Evolutionary conservation across 768 basidiomycete species (phyloP).

Genomic region (Pleurotus citrinopileatus): DNA sequence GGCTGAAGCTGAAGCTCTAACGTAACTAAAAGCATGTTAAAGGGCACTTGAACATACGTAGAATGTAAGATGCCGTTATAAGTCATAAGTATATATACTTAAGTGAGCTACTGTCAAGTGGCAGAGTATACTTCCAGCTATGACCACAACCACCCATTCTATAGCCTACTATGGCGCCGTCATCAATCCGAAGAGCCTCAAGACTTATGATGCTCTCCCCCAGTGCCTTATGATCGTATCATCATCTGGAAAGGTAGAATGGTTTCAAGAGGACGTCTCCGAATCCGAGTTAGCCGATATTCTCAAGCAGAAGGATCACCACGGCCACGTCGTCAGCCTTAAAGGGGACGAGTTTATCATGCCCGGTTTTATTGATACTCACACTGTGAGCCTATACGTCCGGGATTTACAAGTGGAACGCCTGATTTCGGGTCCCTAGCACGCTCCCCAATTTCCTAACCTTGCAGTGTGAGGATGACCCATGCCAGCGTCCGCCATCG

Average conservation of each 20-base stretch:
- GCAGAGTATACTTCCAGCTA: background rate
- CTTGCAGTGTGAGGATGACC: background rate
- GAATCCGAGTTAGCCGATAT: background rate
- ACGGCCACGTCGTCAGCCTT: background rate
- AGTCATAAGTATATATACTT: background rate
- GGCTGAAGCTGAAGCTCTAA: background rate
- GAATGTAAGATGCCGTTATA: background rate
- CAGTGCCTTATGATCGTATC: constrained; percentile 54
- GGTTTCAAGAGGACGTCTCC: background rate
- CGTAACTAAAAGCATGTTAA: background rate
- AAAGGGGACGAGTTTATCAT: background rate
- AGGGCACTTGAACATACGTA: background rate
- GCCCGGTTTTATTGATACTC: constrained; percentile 1
- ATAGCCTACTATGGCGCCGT: constrained; percentile 50
- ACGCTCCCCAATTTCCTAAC: constrained; percentile 1
- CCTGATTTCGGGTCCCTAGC: background rate
- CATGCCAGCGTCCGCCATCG: background rate
- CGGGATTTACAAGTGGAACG: too few relatives aligned
- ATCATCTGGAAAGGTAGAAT: constrained; percentile 22
- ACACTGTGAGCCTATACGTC: background rate
- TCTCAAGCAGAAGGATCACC: background rate
- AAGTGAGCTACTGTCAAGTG: background rate
- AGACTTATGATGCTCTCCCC: constrained; percentile 43
- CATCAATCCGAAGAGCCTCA: constrained; percentile 48
- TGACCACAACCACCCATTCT: constrained; percentile 5